Evolutionary conservation across 345 rosid genomes (phyloP).

Genomic region (Eucalyptus melliodora): DNA sequence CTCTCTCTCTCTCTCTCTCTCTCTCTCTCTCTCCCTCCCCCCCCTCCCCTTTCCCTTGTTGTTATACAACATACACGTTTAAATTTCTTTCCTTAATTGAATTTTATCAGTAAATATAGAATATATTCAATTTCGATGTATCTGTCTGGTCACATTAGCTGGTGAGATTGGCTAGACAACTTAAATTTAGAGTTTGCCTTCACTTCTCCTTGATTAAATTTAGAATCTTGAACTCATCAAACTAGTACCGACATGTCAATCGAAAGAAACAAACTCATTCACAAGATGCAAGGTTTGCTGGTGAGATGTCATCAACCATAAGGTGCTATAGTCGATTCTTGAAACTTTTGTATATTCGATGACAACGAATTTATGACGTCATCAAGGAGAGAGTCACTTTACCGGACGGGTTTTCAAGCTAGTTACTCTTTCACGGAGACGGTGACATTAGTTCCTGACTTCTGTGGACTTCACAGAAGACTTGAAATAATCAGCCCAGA

Average conservation of each 20-base stretch:
- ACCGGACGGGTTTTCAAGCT: background rate
- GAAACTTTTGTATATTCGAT: background rate
- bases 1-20: background rate
- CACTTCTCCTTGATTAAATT: background rate
- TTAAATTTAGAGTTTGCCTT: too few species aligned
- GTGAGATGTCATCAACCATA: background rate
- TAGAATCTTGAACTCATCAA: background rate
- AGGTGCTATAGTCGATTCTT: background rate
- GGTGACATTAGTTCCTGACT: background rate
- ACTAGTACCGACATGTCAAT: background rate
- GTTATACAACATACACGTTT: background rate
- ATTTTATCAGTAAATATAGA: background rate
- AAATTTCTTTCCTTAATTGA: background rate
- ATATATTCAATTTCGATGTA: background rate
- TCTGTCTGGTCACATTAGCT: background rate
- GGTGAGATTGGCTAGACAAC: background rate
- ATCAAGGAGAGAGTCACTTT: background rate
- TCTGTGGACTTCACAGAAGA: background rate
- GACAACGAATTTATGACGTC: too few species aligned
- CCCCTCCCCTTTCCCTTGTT: fast-evolving
- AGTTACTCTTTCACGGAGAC: background rate
- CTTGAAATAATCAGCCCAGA: background rate
- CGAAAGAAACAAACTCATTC: background rate
- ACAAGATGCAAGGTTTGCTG: background rate
- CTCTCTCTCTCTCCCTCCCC: fast-evolving